Conservation (phyloP, 2,329 filamentous ascomycete species). For the Basipetospora chlamydospora region DNA sequence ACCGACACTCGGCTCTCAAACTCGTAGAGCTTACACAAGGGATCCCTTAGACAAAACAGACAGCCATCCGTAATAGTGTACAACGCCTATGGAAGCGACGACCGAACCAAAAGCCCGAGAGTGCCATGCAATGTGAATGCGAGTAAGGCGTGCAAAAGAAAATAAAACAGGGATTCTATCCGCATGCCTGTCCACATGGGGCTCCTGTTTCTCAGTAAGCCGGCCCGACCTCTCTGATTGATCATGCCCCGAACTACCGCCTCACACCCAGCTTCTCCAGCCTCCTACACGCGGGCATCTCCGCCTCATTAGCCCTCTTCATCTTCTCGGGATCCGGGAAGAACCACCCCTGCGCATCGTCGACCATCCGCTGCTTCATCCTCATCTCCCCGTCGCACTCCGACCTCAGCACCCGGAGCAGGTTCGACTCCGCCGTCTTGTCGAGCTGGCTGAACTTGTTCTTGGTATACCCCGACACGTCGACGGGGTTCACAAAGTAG, state of each 20-base stretch:
- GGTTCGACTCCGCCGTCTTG: conserved; percentile 58
- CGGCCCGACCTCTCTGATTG: no score
- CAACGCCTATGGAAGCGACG: no score
- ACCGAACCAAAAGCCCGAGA: no score
- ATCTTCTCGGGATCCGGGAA: conserved; percentile 68
- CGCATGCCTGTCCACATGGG: no score
- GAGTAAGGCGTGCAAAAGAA: neutral
- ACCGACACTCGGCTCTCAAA: no score
- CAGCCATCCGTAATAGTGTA: no score
- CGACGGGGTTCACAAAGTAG: conserved; percentile 73
- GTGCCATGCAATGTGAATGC: conserved; percentile 1
- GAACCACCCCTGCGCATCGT: conserved; percentile 80
- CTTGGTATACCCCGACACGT: conserved; percentile 55
- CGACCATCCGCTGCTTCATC: conserved; percentile 49
- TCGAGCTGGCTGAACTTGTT: conserved; percentile 64
- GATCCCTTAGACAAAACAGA: no score
- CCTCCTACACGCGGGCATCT: conserved; percentile 37
- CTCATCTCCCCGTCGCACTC: conserved; percentile 64
- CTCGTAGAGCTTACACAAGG: no score
- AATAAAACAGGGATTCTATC: neutral
- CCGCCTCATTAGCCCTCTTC: conserved; percentile 45
- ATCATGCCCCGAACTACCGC: no score
- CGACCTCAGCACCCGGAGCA: conserved; percentile 50
- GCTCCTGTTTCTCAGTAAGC: no score
- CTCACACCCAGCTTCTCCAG: conserved; percentile 27